These are phyloP conservation scores for Poa annua DNA, from an alignment of 176 grass and related monocot species.

Conservation along the genomic window DNA sequence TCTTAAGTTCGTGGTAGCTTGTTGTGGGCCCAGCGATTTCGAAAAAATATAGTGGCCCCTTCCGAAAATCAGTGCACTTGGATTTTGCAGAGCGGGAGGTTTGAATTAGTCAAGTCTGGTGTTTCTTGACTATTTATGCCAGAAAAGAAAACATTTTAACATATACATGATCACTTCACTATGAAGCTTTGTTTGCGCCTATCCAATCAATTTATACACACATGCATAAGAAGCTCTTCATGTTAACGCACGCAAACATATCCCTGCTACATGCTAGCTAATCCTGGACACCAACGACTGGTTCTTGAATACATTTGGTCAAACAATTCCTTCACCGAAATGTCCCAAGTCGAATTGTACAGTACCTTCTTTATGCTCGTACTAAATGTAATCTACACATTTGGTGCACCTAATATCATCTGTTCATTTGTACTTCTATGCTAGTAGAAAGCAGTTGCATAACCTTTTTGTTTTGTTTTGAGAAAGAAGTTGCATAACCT, in stretches of 20 bases:
- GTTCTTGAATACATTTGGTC: background rate
- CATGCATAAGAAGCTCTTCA: slow-evolving; percentile 30
- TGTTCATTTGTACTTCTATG: slow-evolving; percentile 20
- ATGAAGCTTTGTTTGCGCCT: too few relatives aligned
- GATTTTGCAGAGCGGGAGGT: background rate
- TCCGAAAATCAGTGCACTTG: background rate
- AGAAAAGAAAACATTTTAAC: background rate
- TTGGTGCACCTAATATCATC: slow-evolving; percentile 54
- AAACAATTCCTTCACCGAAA: slow-evolving; percentile 23
- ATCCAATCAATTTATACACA: too few relatives aligned
- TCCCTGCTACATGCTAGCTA: slow-evolving; percentile 2
- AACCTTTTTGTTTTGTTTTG: background rate
- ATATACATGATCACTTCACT: too few relatives aligned
- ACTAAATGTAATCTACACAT: slow-evolving; percentile 27
- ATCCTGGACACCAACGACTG: background rate
- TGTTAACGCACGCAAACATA: background rate
- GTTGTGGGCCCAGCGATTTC: background rate
- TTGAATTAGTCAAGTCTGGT: background rate
- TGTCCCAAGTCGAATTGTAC: background rate
- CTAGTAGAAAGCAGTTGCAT: slow-evolving; percentile 59
- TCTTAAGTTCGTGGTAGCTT: background rate
- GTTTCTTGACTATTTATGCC: background rate
- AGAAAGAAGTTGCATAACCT: slow-evolving; percentile 59
- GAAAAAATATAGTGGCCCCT: background rate
- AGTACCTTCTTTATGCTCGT: background rate